Percentiles rank a stretch among this genome's conserved stretches.
Evolutionary conservation across 1,284 basidiomycete genomes (phyloP).

Genomic region (Fomitopsis schrenkii): DNA sequence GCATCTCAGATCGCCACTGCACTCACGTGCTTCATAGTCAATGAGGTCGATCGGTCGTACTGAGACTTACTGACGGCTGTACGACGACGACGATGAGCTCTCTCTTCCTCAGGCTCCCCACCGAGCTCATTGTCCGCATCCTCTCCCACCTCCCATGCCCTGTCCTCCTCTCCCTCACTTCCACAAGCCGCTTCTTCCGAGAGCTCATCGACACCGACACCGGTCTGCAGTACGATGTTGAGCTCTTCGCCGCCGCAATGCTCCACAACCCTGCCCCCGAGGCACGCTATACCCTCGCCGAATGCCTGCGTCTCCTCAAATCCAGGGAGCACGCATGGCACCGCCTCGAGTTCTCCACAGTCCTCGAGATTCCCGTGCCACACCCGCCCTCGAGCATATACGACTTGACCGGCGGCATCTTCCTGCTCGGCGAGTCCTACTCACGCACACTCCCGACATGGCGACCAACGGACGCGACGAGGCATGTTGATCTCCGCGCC

Average conservation of each 20-base stretch:
- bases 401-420: constrained; percentile 39
- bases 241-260: constrained; percentile 27
- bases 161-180: constrained; percentile 27
- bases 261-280: constrained; percentile 27
- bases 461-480: constrained; percentile 3
- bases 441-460: constrained; percentile 4
- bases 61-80: no score
- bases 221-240: constrained; percentile 34
- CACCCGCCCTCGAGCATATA: constrained; percentile 32
- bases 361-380: constrained; percentile 11
- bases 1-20: no score
- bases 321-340: constrained; percentile 25
- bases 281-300: constrained; percentile 19
- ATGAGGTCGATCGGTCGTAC: no score
- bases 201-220: constrained; percentile 26
- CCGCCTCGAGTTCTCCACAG: constrained; percentile 12
- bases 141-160: constrained; percentile 26
- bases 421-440: constrained; percentile 34
- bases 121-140: constrained; percentile 34
- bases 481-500: constrained; percentile 6
- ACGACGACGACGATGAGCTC: constrained; percentile 2
- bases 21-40: no score
- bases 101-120: constrained; percentile 30
- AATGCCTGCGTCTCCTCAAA: constrained; percentile 28
- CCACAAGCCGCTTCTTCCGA: constrained; percentile 23